Percentiles rank a stretch among this genome's conserved stretches.
These are phyloP conservation scores for Phaeosphaeria sp. DNA, from an alignment of 2,329 filamentous ascomycete genomes.

Conservation along the genomic window DNA sequence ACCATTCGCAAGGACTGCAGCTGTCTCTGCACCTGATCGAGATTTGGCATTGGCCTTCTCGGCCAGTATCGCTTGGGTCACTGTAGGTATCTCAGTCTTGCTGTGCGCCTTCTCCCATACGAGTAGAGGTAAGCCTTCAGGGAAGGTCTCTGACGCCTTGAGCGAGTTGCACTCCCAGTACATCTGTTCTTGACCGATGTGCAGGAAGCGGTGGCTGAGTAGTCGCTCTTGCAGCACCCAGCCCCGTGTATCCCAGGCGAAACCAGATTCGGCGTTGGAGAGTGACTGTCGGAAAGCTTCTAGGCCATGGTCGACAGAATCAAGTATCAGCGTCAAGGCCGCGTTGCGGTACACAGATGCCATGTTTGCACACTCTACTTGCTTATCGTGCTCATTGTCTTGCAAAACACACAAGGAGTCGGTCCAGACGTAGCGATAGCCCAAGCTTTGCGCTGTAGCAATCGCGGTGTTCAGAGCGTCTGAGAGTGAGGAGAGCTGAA, in stretches of 20 bases:
- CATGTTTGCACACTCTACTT: slow-evolving; percentile 38
- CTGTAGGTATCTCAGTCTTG: slow-evolving; percentile 4
- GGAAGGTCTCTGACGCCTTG: slow-evolving; percentile 47
- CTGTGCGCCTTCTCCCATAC: slow-evolving; percentile 47
- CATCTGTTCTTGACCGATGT: slow-evolving; percentile 40
- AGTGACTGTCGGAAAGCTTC: neutral
- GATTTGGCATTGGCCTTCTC: neutral
- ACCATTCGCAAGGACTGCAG: neutral
- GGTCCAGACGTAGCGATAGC: slow-evolving; percentile 42
- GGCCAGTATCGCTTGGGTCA: neutral
- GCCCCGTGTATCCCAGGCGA: slow-evolving; percentile 44
- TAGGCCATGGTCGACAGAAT: slow-evolving; percentile 7
- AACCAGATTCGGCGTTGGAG: slow-evolving; percentile 18
- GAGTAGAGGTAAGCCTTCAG: slow-evolving; percentile 39
- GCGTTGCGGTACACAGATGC: slow-evolving; percentile 45
- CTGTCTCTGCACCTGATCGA: neutral
- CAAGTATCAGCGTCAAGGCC: slow-evolving; percentile 39
- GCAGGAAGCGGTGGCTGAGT: slow-evolving; percentile 42
- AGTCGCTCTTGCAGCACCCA: slow-evolving; percentile 47
- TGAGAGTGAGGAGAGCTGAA: slow-evolving; percentile 28
- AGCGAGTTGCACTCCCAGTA: slow-evolving; percentile 49
- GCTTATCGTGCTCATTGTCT: slow-evolving; percentile 39
- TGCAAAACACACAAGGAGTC: slow-evolving; percentile 46
- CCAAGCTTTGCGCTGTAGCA: slow-evolving; percentile 29
- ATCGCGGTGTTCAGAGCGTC: slow-evolving; percentile 36